Conservation (phyloP, 176 grass and related monocot species). For the Elaeis guineensis region DNA sequence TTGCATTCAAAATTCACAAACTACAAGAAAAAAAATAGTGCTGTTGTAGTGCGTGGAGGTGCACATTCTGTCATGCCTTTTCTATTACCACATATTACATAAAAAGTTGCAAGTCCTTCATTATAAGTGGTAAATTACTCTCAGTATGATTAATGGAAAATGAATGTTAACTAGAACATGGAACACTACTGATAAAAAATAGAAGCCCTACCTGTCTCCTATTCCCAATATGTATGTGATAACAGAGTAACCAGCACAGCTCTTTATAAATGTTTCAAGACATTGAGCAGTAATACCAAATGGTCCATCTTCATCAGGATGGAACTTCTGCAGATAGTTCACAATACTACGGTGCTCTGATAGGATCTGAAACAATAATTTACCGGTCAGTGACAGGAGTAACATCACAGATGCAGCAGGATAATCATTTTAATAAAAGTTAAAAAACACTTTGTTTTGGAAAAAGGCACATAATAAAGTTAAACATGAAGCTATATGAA, state of each 20-base stretch:
- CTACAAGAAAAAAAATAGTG: too few relatives aligned
- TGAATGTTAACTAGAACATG: neutral
- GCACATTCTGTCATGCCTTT: too few relatives aligned
- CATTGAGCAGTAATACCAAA: conserved; percentile 92
- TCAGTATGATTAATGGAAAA: neutral
- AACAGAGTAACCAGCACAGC: conserved; percentile 88
- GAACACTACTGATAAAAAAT: neutral
- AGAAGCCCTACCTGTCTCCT: conserved; percentile 65
- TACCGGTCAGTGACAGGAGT: neutral
- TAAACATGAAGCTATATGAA: too few relatives aligned
- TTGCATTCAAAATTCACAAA: too few relatives aligned
- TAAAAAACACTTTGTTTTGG: too few relatives aligned
- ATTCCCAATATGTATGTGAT: conserved; percentile 96
- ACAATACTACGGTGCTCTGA: conserved; percentile 91
- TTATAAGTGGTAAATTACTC: too few relatives aligned
- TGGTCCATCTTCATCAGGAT: conserved; percentile 78
- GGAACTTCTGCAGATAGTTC: conserved; percentile 79
- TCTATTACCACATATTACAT: too few relatives aligned
- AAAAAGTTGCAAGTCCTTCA: too few relatives aligned
- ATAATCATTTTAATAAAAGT: too few relatives aligned
- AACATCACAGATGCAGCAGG: neutral
- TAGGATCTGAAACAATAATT: conserved; percentile 48
- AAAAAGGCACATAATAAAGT: too few relatives aligned
- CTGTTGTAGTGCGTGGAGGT: too few relatives aligned
- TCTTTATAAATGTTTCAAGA: conserved; percentile 90